Evolutionary conservation across 164 flowering plant species (phyloP).

Genomic region (Aristolochia californica): DNA sequence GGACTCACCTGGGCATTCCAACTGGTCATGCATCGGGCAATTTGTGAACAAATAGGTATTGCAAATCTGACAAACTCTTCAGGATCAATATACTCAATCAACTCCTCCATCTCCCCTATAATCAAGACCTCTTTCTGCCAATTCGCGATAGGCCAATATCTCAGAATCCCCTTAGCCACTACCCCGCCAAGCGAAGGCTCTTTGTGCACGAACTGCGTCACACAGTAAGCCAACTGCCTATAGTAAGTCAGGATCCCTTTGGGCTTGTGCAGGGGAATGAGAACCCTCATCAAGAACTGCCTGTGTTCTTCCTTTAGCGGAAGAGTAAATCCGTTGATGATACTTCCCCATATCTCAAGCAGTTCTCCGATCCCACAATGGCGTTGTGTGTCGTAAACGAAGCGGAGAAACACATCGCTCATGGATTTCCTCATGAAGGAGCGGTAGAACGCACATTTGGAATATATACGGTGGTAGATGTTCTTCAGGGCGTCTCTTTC

Average conservation of each 20-base stretch:
- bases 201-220: constrained; percentile 67
- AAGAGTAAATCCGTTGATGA: constrained; percentile 64
- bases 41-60: constrained; percentile 39
- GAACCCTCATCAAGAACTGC: constrained; percentile 51
- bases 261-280: constrained; percentile 62
- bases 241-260: constrained; percentile 50
- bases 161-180: constrained; percentile 42
- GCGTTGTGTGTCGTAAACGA: constrained; percentile 38
- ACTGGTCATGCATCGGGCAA: constrained; percentile 51
- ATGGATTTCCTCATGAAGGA: constrained; percentile 66
- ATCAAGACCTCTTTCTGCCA: constrained; percentile 60
- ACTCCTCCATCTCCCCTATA: constrained; percentile 63
- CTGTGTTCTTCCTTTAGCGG: constrained; percentile 78
- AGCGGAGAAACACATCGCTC: constrained; percentile 49
- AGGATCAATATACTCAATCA: constrained; percentile 48
- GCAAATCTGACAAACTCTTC: constrained; percentile 33
- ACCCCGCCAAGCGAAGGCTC: constrained; percentile 52
- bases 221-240: constrained; percentile 64
- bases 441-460: constrained; percentile 43
- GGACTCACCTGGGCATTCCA: constrained; percentile 53
- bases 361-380: constrained; percentile 58
- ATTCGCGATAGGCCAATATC: constrained; percentile 62
- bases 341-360: constrained; percentile 75
- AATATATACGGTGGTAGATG: constrained; percentile 53
- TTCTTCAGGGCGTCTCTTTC: constrained; percentile 65